Conservation (phyloP, 805 yeast species). For the Candida succiphila region DNA sequence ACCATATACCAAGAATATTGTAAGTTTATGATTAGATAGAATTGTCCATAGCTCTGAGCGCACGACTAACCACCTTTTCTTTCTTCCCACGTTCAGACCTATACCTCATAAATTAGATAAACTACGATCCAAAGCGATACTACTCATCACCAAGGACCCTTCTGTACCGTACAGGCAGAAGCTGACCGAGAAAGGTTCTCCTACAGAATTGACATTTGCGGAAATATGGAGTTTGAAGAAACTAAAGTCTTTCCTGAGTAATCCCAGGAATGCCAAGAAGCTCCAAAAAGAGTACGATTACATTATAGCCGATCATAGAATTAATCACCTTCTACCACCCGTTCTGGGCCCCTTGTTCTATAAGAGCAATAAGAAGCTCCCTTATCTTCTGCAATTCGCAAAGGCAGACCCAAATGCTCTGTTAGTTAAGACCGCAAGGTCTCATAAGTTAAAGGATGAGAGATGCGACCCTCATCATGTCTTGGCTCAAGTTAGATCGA, state of each 20-base stretch:
- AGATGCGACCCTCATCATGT: slow-evolving; percentile 60
- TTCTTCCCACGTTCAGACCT: slow-evolving; percentile 23
- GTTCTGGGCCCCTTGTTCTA: slow-evolving; percentile 51
- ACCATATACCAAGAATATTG: slow-evolving; percentile 46
- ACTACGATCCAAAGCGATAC: slow-evolving; percentile 37
- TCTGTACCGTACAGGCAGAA: slow-evolving; percentile 42
- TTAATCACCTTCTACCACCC: slow-evolving; percentile 49
- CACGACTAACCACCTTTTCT: too few species aligned
- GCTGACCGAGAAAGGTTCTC: slow-evolving; percentile 36
- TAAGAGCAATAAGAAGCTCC: slow-evolving; percentile 54
- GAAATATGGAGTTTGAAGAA: slow-evolving; percentile 53
- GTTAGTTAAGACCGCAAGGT: slow-evolving; percentile 19
- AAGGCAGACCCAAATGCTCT: slow-evolving; percentile 24
- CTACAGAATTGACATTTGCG: slow-evolving; percentile 52
- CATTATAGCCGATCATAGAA: slow-evolving; percentile 59
- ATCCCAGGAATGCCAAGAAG: slow-evolving; percentile 34
- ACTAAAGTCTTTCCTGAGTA: slow-evolving; percentile 34
- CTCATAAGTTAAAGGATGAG: slow-evolving; percentile 40
- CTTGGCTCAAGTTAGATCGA: slow-evolving; percentile 51
- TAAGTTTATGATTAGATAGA: slow-evolving; percentile 1
- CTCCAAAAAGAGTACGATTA: slow-evolving; percentile 54
- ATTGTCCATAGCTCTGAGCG: too few species aligned
- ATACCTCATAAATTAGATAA: slow-evolving; percentile 40
- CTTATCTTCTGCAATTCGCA: slow-evolving; percentile 59
- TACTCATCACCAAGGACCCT: slow-evolving; percentile 70